Percentiles rank a stretch among this genome's conserved stretches.
phyloP scores from a whole-genome alignment of 805 yeast species.

The Pichia rugopelliculosa region DNA sequence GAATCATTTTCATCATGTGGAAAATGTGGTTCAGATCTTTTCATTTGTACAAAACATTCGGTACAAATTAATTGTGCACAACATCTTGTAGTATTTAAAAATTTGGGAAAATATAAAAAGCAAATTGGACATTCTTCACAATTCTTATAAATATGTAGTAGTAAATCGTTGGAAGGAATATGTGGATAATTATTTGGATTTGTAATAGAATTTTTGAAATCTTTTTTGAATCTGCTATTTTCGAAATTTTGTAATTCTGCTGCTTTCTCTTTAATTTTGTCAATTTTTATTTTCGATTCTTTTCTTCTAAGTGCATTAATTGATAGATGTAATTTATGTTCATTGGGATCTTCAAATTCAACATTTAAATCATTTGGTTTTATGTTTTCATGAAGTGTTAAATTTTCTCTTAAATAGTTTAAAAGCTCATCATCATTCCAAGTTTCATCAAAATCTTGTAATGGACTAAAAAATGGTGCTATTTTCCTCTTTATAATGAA shows the following conservation, averaged over 20 bases:
- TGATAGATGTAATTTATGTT: constrained; percentile 49
- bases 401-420: constrained; percentile 36
- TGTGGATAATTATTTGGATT: constrained; percentile 25
- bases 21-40: constrained; percentile 85
- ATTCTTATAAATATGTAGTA: constrained; percentile 54
- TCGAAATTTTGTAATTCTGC: constrained; percentile 31
- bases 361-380: constrained; percentile 38
- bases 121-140: constrained; percentile 92
- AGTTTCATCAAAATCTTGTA: constrained; percentile 64
- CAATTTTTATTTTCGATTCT: constrained; percentile 39
- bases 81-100: constrained; percentile 74
- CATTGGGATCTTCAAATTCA: constrained; percentile 55
- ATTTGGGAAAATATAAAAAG: constrained; percentile 75
- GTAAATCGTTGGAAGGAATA: constrained; percentile 38
- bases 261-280: constrained; percentile 34
- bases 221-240: constrained; percentile 26
- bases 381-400: constrained; percentile 50
- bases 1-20: constrained; percentile 59
- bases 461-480: constrained; percentile 88
- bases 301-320: constrained; percentile 38
- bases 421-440: constrained; percentile 71
- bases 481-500: constrained; percentile 62
- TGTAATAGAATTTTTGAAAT: constrained; percentile 20
- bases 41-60: constrained; percentile 95
- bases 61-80: constrained; percentile 92